These are phyloP conservation scores for Parathielavia hyrcaniae DNA, from an alignment of 495 filamentous ascomycete genomes.

Conservation along the genomic window DNA sequence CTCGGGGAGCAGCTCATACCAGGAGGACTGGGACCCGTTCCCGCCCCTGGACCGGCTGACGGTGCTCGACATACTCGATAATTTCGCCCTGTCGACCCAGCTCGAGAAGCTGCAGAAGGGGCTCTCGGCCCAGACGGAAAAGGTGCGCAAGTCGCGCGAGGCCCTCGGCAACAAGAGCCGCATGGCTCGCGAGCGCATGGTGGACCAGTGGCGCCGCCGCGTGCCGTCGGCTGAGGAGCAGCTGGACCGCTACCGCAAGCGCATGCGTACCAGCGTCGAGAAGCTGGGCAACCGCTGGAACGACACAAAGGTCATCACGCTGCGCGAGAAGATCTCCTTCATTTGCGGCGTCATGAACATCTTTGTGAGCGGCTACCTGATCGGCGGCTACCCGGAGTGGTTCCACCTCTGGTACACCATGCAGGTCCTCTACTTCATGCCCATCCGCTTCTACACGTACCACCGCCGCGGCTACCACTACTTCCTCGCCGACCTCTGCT, in stretches of 20 bases:
- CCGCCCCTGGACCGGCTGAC: slow-evolving; percentile 88
- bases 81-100: slow-evolving; percentile 79
- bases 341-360: slow-evolving; percentile 94
- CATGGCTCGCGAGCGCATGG: slow-evolving; percentile 60
- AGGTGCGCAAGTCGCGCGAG: slow-evolving; percentile 73
- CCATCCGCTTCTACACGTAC: slow-evolving; percentile 86
- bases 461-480: slow-evolving; percentile 89
- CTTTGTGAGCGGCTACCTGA: slow-evolving; percentile 89
- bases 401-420: slow-evolving; percentile 90
- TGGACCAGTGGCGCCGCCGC: slow-evolving; percentile 79
- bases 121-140: slow-evolving; percentile 73
- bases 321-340: slow-evolving; percentile 91
- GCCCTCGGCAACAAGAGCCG: slow-evolving; percentile 51
- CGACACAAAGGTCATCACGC: slow-evolving; percentile 76
- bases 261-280: slow-evolving; percentile 83
- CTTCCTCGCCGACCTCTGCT: slow-evolving; percentile 94
- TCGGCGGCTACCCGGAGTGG: slow-evolving; percentile 76
- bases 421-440: slow-evolving; percentile 91
- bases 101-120: slow-evolving; percentile 81
- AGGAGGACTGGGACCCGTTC: slow-evolving; percentile 80
- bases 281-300: slow-evolving; percentile 79
- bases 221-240: slow-evolving; percentile 84
- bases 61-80: slow-evolving; percentile 89
- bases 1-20: slow-evolving; percentile 68
- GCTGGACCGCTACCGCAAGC: slow-evolving; percentile 79